Evolutionary conservation across 129 eudicot genomes (phyloP).

Genomic region (Rutidosis leptorrhynchoides): DNA sequence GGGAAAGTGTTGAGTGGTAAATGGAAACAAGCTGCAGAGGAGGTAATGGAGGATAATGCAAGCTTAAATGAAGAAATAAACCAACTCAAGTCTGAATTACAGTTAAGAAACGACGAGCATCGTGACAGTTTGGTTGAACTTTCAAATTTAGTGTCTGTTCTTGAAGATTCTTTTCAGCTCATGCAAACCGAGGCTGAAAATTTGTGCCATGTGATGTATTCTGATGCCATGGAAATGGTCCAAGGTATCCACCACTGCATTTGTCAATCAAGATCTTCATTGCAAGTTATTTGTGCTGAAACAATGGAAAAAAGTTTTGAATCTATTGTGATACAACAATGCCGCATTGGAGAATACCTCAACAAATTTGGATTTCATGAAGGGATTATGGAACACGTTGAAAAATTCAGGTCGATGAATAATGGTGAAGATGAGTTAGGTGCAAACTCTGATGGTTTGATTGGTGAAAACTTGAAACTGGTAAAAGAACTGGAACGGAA

Average conservation of each 20-base stretch:
- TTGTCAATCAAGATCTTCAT: conserved; percentile 46
- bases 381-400: conserved; percentile 19
- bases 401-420: neutral
- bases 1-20: conserved; percentile 42
- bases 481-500: conserved; percentile 58
- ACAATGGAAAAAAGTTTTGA: conserved; percentile 45
- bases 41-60: conserved; percentile 50
- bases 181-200: conserved; percentile 55
- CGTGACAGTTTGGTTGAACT: conserved; percentile 32
- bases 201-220: conserved; percentile 39
- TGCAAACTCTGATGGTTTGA: conserved; percentile 22
- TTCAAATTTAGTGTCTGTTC: conserved; percentile 32
- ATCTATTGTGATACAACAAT: conserved; percentile 51
- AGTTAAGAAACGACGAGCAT: conserved; percentile 42
- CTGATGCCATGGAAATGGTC: conserved; percentile 46
- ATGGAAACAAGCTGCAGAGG: conserved; percentile 65
- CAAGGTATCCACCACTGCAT: conserved; percentile 30
- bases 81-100: conserved; percentile 44
- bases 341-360: conserved; percentile 38
- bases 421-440: conserved; percentile 31
- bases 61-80: conserved; percentile 53
- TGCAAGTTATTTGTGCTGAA: conserved; percentile 47
- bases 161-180: conserved; percentile 51
- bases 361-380: conserved; percentile 33
- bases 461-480: conserved; percentile 42